A percentile compares a stretch with the other conserved stretches of the same genome.
phyloP scores from a whole-genome alignment of 2,329 filamentous ascomycete species.

The Arachnopeziza araneosa region DNA sequence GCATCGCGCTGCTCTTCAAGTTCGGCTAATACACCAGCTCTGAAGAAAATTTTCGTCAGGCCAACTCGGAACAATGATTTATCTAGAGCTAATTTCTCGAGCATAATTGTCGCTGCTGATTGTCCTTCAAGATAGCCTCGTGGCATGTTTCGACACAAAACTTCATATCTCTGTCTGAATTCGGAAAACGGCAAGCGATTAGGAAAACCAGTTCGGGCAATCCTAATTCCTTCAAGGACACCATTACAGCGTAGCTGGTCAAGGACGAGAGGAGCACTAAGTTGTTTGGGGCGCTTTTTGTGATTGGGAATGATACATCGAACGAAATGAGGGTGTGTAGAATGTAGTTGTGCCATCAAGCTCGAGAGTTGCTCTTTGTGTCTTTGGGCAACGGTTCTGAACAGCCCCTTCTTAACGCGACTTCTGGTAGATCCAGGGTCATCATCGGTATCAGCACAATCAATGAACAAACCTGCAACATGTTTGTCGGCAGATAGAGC shows the following conservation, averaged over 20 bases:
- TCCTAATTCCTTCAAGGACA: conserved; percentile 97
- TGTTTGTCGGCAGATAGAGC: conserved; percentile 78
- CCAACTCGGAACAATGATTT: conserved; percentile 85
- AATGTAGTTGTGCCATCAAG: conserved; percentile 89
- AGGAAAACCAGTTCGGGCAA: conserved; percentile 93
- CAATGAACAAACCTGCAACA: conserved; percentile 76
- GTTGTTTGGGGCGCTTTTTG: conserved; percentile 92
- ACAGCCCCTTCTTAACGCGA: conserved; percentile 93
- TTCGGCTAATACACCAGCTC: conserved; percentile 91
- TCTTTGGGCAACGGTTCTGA: conserved; percentile 91
- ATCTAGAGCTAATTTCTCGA: conserved; percentile 84
- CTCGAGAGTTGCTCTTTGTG: conserved; percentile 99
- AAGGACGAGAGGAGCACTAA: conserved; percentile 85
- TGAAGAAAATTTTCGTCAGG: conserved; percentile 96
- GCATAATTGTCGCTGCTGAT: conserved; percentile 74
- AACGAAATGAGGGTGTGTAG: conserved; percentile 96
- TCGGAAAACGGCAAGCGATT: conserved; percentile 89
- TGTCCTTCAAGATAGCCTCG: conserved; percentile 91
- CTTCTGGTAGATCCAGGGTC: conserved; percentile 62
- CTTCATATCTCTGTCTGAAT: conserved; percentile 93
- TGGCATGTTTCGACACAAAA: conserved; percentile 82
- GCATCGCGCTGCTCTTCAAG: conserved; percentile 92
- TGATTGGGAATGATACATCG: conserved; percentile 97
- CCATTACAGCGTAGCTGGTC: conserved; percentile 98
- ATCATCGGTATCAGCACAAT: conserved; percentile 80